phyloP scores from a whole-genome alignment of 1,284 basidiomycete species.

The Taiwanofungus camphoratus region DNA sequence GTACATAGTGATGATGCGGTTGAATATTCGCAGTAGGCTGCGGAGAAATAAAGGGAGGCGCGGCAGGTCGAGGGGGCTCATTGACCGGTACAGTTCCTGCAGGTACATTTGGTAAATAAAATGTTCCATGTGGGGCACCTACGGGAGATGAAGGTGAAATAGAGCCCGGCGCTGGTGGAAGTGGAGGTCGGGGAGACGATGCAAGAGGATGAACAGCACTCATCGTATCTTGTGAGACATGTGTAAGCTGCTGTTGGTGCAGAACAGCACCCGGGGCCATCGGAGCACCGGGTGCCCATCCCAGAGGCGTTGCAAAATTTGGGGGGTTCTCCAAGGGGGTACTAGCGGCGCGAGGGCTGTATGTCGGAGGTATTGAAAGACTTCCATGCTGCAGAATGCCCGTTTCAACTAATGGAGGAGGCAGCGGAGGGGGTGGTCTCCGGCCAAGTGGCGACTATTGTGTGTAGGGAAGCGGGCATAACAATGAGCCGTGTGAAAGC shows the following conservation, averaged over 20 bases:
- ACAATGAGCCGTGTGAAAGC: conserved; percentile 9
- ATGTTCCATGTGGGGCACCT: conserved; percentile 6
- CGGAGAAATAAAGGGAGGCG: conserved; percentile 22
- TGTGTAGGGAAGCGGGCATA: conserved; percentile 8
- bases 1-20: conserved; percentile 12
- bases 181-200: background rate
- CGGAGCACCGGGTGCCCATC: conserved; percentile 11
- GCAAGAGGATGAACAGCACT: background rate
- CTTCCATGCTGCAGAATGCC: conserved; percentile 15
- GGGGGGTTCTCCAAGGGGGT: conserved; percentile 11
- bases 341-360: conserved; percentile 16
- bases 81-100: conserved; percentile 6
- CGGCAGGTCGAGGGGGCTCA: conserved; percentile 14
- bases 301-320: conserved; percentile 10
- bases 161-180: background rate
- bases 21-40: conserved; percentile 13
- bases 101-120: conserved; percentile 4
- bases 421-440: conserved; percentile 38
- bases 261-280: background rate
- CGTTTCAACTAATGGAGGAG: conserved; percentile 18
- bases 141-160: conserved; percentile 2
- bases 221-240: conserved; percentile 5
- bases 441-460: conserved; percentile 27
- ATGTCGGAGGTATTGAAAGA: conserved; percentile 22
- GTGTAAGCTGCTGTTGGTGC: conserved; percentile 1